Evolutionary conservation across 768 basidiomycete genomes (phyloP), one percentile per base, ranked within the genome.

Genomic region (Tricholoma sp.): DNA sequence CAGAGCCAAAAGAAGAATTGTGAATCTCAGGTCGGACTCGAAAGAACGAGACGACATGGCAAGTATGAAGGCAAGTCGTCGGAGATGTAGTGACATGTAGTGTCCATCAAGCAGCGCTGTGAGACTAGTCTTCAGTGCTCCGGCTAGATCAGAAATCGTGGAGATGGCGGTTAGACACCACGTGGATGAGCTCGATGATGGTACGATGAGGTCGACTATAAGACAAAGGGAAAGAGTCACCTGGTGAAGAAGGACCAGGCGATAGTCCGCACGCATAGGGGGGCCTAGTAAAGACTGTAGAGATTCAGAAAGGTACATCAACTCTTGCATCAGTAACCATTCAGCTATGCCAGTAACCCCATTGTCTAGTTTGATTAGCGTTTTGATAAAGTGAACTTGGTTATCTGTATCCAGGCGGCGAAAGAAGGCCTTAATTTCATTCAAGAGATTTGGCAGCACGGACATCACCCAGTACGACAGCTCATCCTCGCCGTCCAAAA

Each of bases 321-420:
- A 63, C 58, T 88, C 86, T 60, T 86, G 82, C n/a, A 71, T 63
- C 8, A 92, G 62, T 22, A 91, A 63, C 88, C 88, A 92, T 58
- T 88, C 85, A 16, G 82, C 85, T 2, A 88, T 69, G 3, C 83
- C 84, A 19, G 80, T 69, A 22, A 75, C 67, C 2, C 81, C 83
- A 5, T 74, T 67, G 60, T 92, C 90, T 12, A 91, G 68, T 16
- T 67, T 72, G 19, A 80, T 72, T 2, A 91, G 74, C 5, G 83
- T 77, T 49, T 77, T 71, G 24, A 90, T 65, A 22, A 91, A 66
- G 37, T 76, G 74, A 2, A 77, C 71, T 65, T 79, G 83, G 43
- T 73, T 80, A 55, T 83, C 80, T 2, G 80, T 74, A 55, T 86
- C 82, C 31, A 91, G 71, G 4, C 79, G 69, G 6, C 72, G 75